Base-by-base conservation (phyloP, 2,329 filamentous ascomycete genomes). In the Sporothrix brunneoviolacea region DNA sequence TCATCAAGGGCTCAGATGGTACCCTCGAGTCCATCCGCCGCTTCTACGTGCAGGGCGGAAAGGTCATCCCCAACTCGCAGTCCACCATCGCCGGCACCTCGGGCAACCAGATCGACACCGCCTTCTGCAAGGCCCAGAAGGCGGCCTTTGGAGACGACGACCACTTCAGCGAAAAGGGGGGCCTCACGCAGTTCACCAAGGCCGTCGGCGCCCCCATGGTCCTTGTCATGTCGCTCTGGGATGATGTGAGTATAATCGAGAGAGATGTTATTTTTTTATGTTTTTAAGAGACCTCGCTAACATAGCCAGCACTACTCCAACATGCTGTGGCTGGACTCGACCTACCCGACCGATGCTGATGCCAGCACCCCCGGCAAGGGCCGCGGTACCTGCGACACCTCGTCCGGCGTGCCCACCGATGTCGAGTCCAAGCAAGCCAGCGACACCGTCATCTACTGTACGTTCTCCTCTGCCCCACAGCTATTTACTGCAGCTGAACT, bases 291-390 rank as follows among this genome's bases (percentile, higher is more conserved):
- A 19, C 19, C 22, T 24, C 24, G 22, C 38, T 49, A 49, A 41
- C 39, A 39, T n/a, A 2, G 4, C 13, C 16, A 64, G 60, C 76
- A 83, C 65, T 67, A 74, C 46, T 68, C 78, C 60, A 74, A 77
- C 67, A 82, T 82, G 77, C 71, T 79, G 50, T 83, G 79, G 79
- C 72, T 83, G 53, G 79, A 82, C 67, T 74, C 72, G n/a, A 70
- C 64, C 60, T 79, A 75, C 68, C 75, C 76, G 15, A 68, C 70
- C 46, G 62, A 66, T 51, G 64, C 58, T 22, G 55, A 64, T 41
- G 46, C 64, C 7, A 60, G 60, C 40, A 52, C 52, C 4, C 68
- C 68, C 27, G 73, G 73, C 61, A 67, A 67, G 57, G 65, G 61
- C 41, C 69, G 73, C 58, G 75, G 75, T 47, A 62, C 66, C 6